phyloP scores from a whole-genome alignment of 2,329 filamentous ascomycete genomes.

The Colletotrichum musicola region DNA sequence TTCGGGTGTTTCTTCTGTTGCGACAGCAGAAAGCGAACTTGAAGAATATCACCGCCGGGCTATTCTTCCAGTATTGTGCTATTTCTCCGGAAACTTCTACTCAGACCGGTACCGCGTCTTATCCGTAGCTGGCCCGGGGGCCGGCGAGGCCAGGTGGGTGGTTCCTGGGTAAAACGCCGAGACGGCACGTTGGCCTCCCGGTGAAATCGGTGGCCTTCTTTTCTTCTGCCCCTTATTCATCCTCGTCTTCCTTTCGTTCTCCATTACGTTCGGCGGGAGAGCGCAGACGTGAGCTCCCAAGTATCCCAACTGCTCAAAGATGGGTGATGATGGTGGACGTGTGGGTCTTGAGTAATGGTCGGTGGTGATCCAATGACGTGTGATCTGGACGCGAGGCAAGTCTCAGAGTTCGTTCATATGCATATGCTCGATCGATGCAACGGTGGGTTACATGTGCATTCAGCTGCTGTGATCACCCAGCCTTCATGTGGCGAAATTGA shows the following conservation, averaged over 20 bases:
- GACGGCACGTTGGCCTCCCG: slow-evolving; percentile 16
- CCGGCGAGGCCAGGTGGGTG: too few species aligned
- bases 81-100: not conserved
- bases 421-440: slow-evolving; percentile 14
- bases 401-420: not conserved
- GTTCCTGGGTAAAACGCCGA: slow-evolving; percentile 3
- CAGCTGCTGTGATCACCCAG: not conserved
- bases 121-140: not conserved
- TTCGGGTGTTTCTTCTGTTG: not conserved
- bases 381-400: not conserved
- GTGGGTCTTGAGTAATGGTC: too few species aligned
- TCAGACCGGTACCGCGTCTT: not conserved
- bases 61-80: not conserved
- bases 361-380: not conserved
- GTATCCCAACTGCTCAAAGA: not conserved
- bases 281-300: too few species aligned
- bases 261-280: too few species aligned
- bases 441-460: not conserved
- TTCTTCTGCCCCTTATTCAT: too few species aligned
- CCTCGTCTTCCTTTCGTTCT: too few species aligned
- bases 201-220: slow-evolving; percentile 2
- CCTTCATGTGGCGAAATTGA: not conserved
- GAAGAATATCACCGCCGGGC: not conserved
- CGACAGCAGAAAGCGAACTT: not conserved
- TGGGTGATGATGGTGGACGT: not conserved